Evolutionary conservation across 345 rosid genomes (phyloP).

Genomic region (Melastoma malabathricum): DNA sequence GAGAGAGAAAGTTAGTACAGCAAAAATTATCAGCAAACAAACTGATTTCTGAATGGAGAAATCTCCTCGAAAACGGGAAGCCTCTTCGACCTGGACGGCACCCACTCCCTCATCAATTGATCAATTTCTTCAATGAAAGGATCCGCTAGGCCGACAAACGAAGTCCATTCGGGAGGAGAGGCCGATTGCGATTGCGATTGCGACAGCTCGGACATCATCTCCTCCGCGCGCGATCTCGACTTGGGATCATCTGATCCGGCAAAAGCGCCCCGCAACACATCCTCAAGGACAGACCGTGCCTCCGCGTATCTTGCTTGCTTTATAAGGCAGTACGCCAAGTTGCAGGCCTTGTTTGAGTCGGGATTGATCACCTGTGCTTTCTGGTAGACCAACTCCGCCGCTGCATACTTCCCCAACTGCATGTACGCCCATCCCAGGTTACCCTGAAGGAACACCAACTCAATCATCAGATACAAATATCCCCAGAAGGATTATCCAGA

Average conservation of each 20-base stretch:
- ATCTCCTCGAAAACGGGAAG: conserved; percentile 89
- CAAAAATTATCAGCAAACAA: conserved; percentile 43
- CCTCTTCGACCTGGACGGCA: conserved; percentile 54
- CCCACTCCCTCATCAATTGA: conserved; percentile 50
- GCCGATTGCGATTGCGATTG: neutral
- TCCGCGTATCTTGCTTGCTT: conserved; percentile 45
- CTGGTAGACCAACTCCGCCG: conserved; percentile 60
- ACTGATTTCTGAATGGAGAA: conserved; percentile 66
- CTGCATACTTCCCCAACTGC: conserved; percentile 54
- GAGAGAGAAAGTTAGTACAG: too few relatives aligned
- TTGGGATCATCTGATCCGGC: conserved; percentile 41
- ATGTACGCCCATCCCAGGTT: conserved; percentile 94
- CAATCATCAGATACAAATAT: neutral
- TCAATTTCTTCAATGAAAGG: conserved; percentile 54
- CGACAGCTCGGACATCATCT: conserved; percentile 30
- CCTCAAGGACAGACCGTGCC: conserved; percentile 35
- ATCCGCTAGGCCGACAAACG: conserved; percentile 22
- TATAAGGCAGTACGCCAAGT: conserved; percentile 57
- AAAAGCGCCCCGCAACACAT: conserved; percentile 23
- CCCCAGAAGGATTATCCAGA: too few relatives aligned
- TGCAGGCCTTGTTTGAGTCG: conserved; percentile 87
- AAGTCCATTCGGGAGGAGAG: neutral
- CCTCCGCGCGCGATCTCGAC: conserved; percentile 39
- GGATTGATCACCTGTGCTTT: conserved; percentile 78
- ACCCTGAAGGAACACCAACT: conserved; percentile 28